Conservation (phyloP, 1,284 basidiomycete species). For the Fomitopsis schrenkii region DNA sequence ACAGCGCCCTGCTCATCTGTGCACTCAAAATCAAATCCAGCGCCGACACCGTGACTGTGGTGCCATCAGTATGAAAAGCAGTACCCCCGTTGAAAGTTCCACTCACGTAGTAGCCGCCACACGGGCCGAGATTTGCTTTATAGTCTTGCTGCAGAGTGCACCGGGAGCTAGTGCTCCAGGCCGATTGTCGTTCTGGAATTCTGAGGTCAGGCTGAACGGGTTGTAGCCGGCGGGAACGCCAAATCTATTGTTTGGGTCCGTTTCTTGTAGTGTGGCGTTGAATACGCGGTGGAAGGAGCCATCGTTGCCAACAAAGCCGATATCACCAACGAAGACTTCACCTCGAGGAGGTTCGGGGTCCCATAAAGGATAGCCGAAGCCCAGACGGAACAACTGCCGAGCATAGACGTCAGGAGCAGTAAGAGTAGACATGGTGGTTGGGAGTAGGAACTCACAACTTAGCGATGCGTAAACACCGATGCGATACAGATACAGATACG, state of each 20-base stretch:
- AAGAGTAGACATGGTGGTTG: not conserved
- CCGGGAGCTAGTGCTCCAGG: not conserved
- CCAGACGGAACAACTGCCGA: conserved; percentile 11
- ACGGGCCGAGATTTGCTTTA: conserved; percentile 1
- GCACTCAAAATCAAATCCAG: conserved; percentile 15
- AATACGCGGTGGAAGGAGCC: conserved; percentile 29
- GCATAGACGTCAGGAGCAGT: conserved; percentile 12
- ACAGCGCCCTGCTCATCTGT: conserved; percentile 19
- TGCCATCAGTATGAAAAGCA: not conserved
- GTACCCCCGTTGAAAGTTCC: not conserved
- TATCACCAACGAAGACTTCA: conserved; percentile 24
- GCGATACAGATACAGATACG: not conserved
- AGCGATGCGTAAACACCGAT: not conserved
- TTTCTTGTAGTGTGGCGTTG: conserved; percentile 19
- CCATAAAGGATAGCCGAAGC: conserved; percentile 21
- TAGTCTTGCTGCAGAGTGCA: conserved; percentile 1
- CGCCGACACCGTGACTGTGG: conserved; percentile 6
- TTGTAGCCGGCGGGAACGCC: conserved; percentile 15
- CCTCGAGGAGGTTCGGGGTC: conserved; percentile 12
- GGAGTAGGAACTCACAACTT: not conserved
- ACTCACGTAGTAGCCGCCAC: not conserved
- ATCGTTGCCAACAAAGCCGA: conserved; percentile 20
- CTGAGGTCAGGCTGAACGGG: conserved; percentile 4
- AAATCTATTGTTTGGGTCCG: conserved; percentile 15
- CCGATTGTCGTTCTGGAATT: not conserved